phyloP scores from a whole-genome alignment of 1,139 yeast genomes.

The Wickerhamomyces sp. region DNA sequence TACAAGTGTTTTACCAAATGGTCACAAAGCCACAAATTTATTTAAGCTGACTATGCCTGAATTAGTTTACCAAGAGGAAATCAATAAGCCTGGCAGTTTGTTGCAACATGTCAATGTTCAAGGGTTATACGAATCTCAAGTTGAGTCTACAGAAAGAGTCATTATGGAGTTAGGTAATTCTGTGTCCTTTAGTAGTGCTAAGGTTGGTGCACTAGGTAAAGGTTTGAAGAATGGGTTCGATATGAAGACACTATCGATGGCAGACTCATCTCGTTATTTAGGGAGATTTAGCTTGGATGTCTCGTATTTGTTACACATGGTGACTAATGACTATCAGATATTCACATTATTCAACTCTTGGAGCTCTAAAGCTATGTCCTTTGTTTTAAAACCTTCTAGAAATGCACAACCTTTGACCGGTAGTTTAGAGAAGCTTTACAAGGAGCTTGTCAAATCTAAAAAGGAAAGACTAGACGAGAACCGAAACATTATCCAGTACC shows the following conservation, averaged over 20 bases:
- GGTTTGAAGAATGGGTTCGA: constrained; percentile 87
- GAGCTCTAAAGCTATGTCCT: constrained; percentile 48
- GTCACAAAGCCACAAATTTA: constrained; percentile 51
- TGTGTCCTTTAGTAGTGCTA: constrained; percentile 59
- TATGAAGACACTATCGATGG: constrained; percentile 47
- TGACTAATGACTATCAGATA: constrained; percentile 74
- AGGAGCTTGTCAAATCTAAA: constrained; percentile 46
- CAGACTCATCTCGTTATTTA: constrained; percentile 48
- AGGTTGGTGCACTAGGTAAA: constrained; percentile 78
- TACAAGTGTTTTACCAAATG: constrained; percentile 64
- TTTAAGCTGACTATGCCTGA: constrained; percentile 72
- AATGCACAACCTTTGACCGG: constrained; percentile 66
- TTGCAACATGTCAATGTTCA: constrained; percentile 59
- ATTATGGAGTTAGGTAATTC: constrained; percentile 73
- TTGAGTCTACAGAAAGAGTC: constrained; percentile 67
- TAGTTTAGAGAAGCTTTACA: constrained; percentile 49
- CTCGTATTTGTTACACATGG: constrained; percentile 67
- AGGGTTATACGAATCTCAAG: constrained; percentile 75
- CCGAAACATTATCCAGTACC: constrained; percentile 47
- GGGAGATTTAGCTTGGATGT: constrained; percentile 53
- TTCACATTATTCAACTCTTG: constrained; percentile 67
- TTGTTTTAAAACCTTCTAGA: constrained; percentile 64
- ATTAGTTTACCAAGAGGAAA: constrained; percentile 50
- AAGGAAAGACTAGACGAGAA: constrained; percentile 40
- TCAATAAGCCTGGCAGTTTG: constrained; percentile 54